These are phyloP conservation scores for Secale cereale DNA, from an alignment of 176 grass and related monocot genomes.

Conservation along the genomic window DNA sequence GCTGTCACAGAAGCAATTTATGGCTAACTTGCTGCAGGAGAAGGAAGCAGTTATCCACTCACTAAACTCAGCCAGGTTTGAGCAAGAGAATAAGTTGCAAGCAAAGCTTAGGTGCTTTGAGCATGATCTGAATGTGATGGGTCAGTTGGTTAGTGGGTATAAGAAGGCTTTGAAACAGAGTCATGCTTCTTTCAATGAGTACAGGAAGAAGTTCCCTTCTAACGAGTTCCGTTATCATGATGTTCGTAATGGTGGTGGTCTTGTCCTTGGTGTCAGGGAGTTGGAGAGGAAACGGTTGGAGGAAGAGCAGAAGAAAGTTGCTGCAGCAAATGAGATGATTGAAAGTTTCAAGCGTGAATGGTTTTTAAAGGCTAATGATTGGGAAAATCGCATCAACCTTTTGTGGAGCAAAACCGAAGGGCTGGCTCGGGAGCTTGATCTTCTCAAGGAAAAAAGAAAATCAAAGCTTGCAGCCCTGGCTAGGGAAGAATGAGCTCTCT, in stretches of 20 bases:
- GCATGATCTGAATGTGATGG: constrained; percentile 75
- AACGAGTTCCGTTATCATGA: constrained; percentile 49
- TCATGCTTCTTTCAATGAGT: constrained; percentile 40
- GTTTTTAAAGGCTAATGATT: constrained; percentile 36
- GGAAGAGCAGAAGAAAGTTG: constrained; percentile 39
- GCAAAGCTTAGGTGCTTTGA: constrained; percentile 55
- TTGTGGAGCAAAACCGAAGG: constrained; percentile 19
- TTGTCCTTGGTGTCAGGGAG: constrained; percentile 65
- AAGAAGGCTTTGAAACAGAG: constrained; percentile 55
- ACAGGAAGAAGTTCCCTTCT: constrained; percentile 67
- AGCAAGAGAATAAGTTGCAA: constrained; percentile 65
- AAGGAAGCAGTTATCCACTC: constrained; percentile 62
- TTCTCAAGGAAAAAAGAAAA: constrained; percentile 49
- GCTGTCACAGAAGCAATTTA: constrained; percentile 47
- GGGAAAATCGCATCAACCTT: not conserved
- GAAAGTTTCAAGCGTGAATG: constrained; percentile 45
- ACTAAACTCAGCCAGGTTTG: constrained; percentile 47
- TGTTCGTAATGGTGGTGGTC: constrained; percentile 54
- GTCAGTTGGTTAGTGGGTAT: constrained; percentile 50
- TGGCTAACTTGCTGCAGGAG: constrained; percentile 42
- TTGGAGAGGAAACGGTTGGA: constrained; percentile 53
- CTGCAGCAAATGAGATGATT: constrained; percentile 31
- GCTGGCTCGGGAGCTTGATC: constrained; percentile 23
- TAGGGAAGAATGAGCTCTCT: constrained; percentile 38
- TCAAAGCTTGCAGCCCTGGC: constrained; percentile 22